Percentiles rank a stretch among this genome's conserved stretches.
Conservation (phyloP, 1,284 basidiomycete species). For the Papiliotrema fonsecae region DNA sequence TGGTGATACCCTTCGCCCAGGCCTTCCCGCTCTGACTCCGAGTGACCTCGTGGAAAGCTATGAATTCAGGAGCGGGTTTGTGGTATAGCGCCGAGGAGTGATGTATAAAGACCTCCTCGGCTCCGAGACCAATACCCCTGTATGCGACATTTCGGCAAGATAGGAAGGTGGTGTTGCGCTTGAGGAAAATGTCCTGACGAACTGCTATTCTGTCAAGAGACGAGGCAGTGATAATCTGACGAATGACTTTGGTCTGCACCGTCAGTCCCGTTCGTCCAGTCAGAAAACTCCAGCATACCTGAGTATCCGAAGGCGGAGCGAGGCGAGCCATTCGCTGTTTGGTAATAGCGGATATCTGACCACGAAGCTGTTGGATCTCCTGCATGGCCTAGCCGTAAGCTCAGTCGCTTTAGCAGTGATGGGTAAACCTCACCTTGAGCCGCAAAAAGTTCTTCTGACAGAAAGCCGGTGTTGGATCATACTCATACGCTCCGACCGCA, state of each 20-base stretch:
- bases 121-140: conserved; percentile 70
- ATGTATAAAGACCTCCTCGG: conserved; percentile 92
- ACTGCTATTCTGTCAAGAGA: conserved; percentile 96
- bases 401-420: background rate
- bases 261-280: background rate
- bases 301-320: conserved; percentile 65
- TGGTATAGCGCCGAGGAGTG: conserved; percentile 76
- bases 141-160: conserved; percentile 80
- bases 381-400: conserved; percentile 75
- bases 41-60: conserved; percentile 57
- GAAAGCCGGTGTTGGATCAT: conserved; percentile 72
- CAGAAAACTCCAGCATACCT: conserved; percentile 51
- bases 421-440: conserved; percentile 60
- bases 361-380: conserved; percentile 95
- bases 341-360: conserved; percentile 81
- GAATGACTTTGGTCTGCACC: conserved; percentile 77
- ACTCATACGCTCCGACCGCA: conserved; percentile 94
- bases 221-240: conserved; percentile 80
- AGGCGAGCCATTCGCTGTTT: conserved; percentile 60
- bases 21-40: conserved; percentile 61
- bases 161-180: conserved; percentile 54
- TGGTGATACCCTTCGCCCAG: conserved; percentile 81
- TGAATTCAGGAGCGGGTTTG: conserved; percentile 72
- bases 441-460: conserved; percentile 89
- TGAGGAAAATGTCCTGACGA: conserved; percentile 74